These are phyloP conservation scores for Corymbia maculata DNA, from an alignment of 345 rosid species.

Conservation along the genomic window DNA sequence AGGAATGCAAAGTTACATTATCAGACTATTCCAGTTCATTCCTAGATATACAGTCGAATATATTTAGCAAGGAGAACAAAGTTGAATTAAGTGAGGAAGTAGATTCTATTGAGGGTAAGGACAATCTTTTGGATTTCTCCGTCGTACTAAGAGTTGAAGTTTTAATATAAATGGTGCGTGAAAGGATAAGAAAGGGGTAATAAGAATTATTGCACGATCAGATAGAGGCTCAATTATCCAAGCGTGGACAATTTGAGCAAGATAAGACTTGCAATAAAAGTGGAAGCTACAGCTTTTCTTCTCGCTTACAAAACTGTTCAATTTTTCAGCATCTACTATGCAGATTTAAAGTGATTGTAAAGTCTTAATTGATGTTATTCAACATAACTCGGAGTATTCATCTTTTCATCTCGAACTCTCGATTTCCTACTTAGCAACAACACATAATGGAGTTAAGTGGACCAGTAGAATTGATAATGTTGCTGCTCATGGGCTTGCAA, in stretches of 20 bases:
- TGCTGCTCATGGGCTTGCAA: background rate
- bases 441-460: background rate
- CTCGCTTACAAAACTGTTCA: background rate
- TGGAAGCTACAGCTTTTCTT: rapidly evolving
- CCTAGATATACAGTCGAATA: rapidly evolving
- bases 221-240: background rate
- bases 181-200: background rate
- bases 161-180: background rate
- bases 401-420: background rate
- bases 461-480: background rate
- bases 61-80: background rate
- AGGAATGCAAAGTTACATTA: rapidly evolving
- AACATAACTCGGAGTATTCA: background rate
- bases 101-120: background rate
- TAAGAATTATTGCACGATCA: background rate
- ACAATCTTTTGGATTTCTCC: rapidly evolving
- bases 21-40: too few relatives aligned
- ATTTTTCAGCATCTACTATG: rapidly evolving
- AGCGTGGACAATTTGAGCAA: background rate
- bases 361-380: background rate
- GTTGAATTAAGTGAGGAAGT: background rate
- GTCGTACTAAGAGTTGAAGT: background rate
- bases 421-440: background rate
- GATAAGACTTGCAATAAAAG: background rate
- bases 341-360: background rate